Percentiles rank a stretch among this genome's conserved stretches.
These are phyloP conservation scores for Teunomyces barrocoloradensis DNA, from an alignment of 805 yeast genomes.

Conservation along the genomic window DNA sequence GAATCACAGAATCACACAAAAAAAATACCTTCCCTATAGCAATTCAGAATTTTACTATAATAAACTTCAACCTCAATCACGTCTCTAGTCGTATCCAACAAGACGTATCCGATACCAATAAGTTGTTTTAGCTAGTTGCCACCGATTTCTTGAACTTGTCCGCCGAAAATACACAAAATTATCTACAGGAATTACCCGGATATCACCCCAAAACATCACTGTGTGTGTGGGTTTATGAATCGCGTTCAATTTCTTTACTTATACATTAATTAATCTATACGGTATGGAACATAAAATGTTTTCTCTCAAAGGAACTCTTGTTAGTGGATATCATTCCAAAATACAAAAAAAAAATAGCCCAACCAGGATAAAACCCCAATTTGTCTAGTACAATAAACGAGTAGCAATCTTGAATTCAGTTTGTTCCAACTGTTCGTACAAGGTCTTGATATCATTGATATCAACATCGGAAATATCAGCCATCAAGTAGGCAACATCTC, in stretches of 20 bases:
- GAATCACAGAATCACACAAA: neutral
- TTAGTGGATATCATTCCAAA: neutral
- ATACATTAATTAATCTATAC: conserved; percentile 1
- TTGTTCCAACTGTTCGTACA: conserved; percentile 80
- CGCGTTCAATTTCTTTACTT: neutral
- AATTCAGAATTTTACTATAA: neutral
- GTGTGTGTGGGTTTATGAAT: too few species aligned
- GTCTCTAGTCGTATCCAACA: neutral
- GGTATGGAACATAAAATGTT: neutral
- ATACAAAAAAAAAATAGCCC: neutral
- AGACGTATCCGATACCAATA: neutral
- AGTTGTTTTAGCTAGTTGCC: neutral
- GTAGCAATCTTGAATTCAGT: conserved; percentile 91
- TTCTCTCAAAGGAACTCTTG: neutral
- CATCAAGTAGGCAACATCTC: conserved; percentile 95
- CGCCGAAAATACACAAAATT: conserved; percentile 2
- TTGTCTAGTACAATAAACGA: conserved; percentile 72
- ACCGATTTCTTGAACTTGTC: conserved; percentile 1
- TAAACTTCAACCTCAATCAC: neutral
- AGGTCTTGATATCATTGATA: conserved; percentile 73
- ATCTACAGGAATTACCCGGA: conserved; percentile 3
- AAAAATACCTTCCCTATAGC: neutral
- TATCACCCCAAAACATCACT: neutral
- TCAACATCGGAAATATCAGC: conserved; percentile 92
- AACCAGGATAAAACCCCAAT: neutral